Evolutionary conservation across 1,139 yeast genomes (phyloP).

Genomic region (Kluyveromyces sp.): DNA sequence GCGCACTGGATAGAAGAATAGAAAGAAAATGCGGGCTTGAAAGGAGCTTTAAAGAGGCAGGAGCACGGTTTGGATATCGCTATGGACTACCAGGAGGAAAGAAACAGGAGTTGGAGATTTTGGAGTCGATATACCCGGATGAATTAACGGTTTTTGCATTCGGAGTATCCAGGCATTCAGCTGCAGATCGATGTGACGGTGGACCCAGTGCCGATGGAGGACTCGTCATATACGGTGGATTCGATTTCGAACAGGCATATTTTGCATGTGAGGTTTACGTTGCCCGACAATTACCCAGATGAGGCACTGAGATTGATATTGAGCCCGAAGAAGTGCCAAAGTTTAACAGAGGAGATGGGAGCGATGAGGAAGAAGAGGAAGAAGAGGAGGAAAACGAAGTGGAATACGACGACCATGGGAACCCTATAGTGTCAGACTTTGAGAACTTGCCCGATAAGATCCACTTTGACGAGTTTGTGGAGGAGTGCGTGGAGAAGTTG

Average conservation of each 20-base stretch:
- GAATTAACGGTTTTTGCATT: slow-evolving; percentile 43
- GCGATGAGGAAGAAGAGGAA: slow-evolving; percentile 36
- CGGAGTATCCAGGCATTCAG: slow-evolving; percentile 22
- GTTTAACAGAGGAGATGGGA: slow-evolving; percentile 17
- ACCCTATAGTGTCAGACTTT: slow-evolving; percentile 33
- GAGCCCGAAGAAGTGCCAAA: slow-evolving; percentile 13
- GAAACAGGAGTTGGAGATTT: slow-evolving; percentile 69
- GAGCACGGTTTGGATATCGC: not conserved
- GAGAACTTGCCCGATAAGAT: slow-evolving; percentile 51
- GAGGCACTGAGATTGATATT: slow-evolving; percentile 19
- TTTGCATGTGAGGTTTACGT: slow-evolving; percentile 16
- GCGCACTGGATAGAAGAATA: not conserved
- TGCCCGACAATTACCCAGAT: slow-evolving; percentile 30
- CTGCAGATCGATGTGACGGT: slow-evolving; percentile 31
- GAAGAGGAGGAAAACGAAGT: slow-evolving; percentile 40
- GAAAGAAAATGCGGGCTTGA: not conserved
- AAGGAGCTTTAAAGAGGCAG: not conserved
- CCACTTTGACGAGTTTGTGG: slow-evolving; percentile 44
- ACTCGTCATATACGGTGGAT: slow-evolving; percentile 48
- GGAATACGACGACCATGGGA: slow-evolving; percentile 40
- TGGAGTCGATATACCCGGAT: slow-evolving; percentile 89
- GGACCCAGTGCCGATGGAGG: slow-evolving; percentile 34
- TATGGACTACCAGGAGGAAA: slow-evolving; percentile 72
- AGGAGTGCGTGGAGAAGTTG: slow-evolving; percentile 35
- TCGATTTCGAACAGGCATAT: slow-evolving; percentile 34